Conservation (phyloP, 225 moss, liverwort and hornwort genomes). For the Lunularia cruciata region DNA sequence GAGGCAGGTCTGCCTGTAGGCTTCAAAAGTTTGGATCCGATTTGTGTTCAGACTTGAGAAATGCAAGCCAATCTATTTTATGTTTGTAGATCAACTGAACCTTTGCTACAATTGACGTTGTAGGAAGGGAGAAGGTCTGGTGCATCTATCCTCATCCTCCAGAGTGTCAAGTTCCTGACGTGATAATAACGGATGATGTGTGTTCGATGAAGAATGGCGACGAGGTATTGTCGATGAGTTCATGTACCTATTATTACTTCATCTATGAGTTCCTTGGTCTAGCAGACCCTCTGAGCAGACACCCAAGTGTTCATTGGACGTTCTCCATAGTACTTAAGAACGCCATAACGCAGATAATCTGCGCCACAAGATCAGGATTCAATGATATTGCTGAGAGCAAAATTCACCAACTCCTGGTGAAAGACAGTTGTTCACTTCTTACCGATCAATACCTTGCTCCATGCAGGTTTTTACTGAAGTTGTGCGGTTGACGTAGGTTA, state of each 20-base stretch:
- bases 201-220: background rate
- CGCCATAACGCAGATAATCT: too few species aligned
- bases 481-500: conserved; percentile 24
- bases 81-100: background rate
- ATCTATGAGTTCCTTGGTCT: too few species aligned
- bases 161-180: conserved; percentile 57
- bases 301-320: too few species aligned
- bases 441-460: too few species aligned
- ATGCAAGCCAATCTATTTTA: background rate
- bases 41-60: background rate
- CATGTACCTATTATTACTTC: too few species aligned
- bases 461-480: background rate
- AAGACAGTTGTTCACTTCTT: too few species aligned
- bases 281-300: too few species aligned
- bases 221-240: too few species aligned
- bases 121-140: conserved; percentile 77
- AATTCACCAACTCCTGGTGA: too few species aligned
- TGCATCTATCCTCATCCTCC: conserved; percentile 80
- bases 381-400: too few species aligned
- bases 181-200: conserved; percentile 44
- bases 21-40: background rate
- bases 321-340: too few species aligned
- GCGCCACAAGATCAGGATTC: too few species aligned
- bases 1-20: conserved; percentile 69
- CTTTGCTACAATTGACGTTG: conserved; percentile 8